phyloP scores from a whole-genome alignment of 2,329 filamentous ascomycete genomes.

The Aphanocladium album region DNA sequence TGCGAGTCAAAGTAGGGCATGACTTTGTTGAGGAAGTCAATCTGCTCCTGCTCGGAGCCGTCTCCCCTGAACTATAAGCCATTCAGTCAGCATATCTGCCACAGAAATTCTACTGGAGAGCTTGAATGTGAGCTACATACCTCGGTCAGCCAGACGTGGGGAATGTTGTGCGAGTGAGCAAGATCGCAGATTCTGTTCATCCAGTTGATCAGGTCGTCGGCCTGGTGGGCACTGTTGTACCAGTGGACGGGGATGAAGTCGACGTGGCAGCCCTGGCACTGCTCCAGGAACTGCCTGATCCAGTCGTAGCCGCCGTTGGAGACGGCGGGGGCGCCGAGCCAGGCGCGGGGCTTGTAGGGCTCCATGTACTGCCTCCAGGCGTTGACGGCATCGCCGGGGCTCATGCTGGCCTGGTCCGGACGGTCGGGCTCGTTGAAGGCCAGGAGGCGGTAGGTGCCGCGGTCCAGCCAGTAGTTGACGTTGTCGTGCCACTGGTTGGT shows the following conservation, averaged over 20 bases:
- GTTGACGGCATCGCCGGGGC: constrained; percentile 29
- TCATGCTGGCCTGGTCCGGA: constrained; percentile 20
- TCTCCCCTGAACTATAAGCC: constrained; percentile 22
- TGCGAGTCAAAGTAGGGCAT: constrained; percentile 39
- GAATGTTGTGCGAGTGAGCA: constrained; percentile 20
- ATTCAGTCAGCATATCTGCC: neutral
- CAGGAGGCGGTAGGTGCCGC: constrained; percentile 18
- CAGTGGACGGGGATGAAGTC: constrained; percentile 43
- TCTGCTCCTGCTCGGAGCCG: constrained; percentile 31
- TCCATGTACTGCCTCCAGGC: constrained; percentile 38
- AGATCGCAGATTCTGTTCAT: constrained; percentile 32
- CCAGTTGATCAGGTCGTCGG: constrained; percentile 38
- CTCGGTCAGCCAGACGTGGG: constrained; percentile 42
- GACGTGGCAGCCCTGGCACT: constrained; percentile 37
- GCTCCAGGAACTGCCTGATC: constrained; percentile 35
- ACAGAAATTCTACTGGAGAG: no score
- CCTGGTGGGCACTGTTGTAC: constrained; percentile 35
- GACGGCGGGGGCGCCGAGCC: constrained; percentile 42
- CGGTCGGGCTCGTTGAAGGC: constrained; percentile 23
- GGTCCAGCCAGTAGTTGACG: constrained; percentile 11
- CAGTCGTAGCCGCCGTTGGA: constrained; percentile 42
- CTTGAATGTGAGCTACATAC: constrained; percentile 6
- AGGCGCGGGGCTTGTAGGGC: constrained; percentile 37
- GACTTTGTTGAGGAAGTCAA: constrained; percentile 35
- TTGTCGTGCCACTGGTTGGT: constrained; percentile 16